Base-by-base conservation (phyloP, 768 basidiomycete genomes). In the Boletus sp. region DNA sequence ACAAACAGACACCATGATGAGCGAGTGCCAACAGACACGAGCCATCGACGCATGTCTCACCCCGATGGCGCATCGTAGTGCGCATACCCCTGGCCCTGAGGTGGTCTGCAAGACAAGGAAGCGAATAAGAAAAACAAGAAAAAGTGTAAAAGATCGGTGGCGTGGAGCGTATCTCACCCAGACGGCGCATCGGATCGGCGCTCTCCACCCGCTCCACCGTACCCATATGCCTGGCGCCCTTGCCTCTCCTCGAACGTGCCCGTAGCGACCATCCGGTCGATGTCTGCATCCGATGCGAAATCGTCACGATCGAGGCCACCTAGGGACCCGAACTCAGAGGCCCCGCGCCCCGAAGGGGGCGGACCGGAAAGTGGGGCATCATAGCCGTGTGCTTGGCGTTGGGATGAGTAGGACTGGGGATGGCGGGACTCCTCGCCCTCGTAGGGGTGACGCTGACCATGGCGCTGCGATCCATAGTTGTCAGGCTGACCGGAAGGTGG, bases 271-370 rank as follows among this genome's bases (percentile, higher is more conserved):
- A 71, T 61, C 49, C 59, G 58, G 7, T 57, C 18, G 35, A 70
- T 62, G 1, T 71, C 69, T 5, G 45, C 66, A 59, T 70, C 69
- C 46, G 69, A 59, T 49, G 65, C 69, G 46, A 72, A 72, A 63
- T 70, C 69, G n/a, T 45, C 55, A 1, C 59, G 64, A 45, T 56
- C 60, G 17, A 68, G 49, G 6, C 61, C 69, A 5, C 64, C 62
- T 14, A 17, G 61, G 32, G 58, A 52, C 4, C 14, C 20, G 9
- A 46, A n/a, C 28, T 1, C 63, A 11, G 28, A 12, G 1, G 33
- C 48, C 2, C 24, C 24, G 18, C 50, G 58, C 3, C 3, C 20
- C 0, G 54, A 24, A 2, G 24, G 42, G 2, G 63, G 66, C 1
- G 53, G 51, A 4, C 58, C 64, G 1, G 58, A 1, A 3, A 59